These are phyloP conservation scores for Ogataea ramenticola DNA, from an alignment of 805 yeast species.

Conservation along the genomic window DNA sequence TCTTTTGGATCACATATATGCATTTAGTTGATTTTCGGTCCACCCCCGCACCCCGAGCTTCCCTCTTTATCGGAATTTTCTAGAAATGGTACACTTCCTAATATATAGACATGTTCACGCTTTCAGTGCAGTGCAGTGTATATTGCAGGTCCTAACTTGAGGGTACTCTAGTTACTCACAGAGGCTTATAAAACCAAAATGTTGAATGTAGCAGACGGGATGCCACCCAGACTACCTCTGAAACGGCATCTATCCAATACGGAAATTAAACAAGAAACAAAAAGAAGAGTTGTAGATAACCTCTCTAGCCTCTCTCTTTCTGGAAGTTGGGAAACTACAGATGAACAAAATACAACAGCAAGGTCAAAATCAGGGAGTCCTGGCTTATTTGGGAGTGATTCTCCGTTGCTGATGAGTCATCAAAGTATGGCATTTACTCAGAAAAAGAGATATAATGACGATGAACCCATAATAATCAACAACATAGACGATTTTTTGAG, in stretches of 20 bases:
- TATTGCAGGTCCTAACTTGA: too few relatives aligned
- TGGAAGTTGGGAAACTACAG: conserved; percentile 3
- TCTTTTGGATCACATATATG: too few relatives aligned
- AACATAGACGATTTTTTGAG: conserved; percentile 18
- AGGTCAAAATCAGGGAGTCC: not conserved
- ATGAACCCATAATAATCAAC: conserved; percentile 12
- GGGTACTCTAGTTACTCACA: too few relatives aligned
- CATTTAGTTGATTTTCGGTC: too few relatives aligned
- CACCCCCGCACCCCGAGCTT: too few relatives aligned
- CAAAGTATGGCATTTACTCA: not conserved
- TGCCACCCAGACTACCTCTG: not conserved
- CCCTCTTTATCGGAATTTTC: too few relatives aligned
- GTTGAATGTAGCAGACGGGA: not conserved
- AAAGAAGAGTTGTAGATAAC: conserved; percentile 7
- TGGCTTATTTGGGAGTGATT: conserved; percentile 1
- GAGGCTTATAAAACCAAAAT: not conserved
- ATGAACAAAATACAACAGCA: not conserved
- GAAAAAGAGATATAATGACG: not conserved
- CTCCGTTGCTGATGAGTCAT: not conserved
- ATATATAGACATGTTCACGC: too few relatives aligned
- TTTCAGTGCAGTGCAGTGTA: too few relatives aligned
- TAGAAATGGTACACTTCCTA: too few relatives aligned
- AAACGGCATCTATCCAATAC: not conserved
- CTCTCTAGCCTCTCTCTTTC: conserved; percentile 7
- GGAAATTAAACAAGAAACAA: conserved; percentile 3